phyloP scores from a whole-genome alignment of 2,329 filamentous ascomycete species.

The Lasiodiplodia theobromae region DNA sequence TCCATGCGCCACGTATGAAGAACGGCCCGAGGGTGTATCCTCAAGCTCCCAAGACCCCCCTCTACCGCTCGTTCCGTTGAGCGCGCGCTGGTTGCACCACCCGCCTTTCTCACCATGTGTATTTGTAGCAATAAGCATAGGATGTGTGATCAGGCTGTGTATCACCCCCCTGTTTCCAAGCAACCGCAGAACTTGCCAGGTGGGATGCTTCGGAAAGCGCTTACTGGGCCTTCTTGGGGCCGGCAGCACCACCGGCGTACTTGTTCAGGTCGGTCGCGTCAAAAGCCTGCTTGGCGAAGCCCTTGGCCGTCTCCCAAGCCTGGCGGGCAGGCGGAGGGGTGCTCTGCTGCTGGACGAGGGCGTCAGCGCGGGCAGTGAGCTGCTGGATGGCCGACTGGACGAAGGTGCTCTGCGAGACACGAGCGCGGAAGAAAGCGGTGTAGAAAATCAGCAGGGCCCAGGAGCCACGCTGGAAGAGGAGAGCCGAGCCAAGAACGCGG shows the following conservation, averaged over 20 bases:
- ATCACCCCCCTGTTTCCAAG: background rate
- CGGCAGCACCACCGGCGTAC: constrained; percentile 66
- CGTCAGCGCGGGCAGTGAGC: constrained; percentile 78
- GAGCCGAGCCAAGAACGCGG: constrained; percentile 78
- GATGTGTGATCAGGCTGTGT: background rate
- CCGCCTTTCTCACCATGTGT: background rate
- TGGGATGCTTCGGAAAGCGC: constrained; percentile 10
- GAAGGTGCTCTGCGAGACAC: constrained; percentile 88
- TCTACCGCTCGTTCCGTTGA: background rate
- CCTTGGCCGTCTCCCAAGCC: constrained; percentile 83
- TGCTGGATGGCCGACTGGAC: constrained; percentile 83
- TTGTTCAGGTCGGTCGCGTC: constrained; percentile 79
- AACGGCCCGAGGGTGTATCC: constrained; percentile 8
- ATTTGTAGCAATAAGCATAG: background rate
- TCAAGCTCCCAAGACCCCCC: constrained; percentile 1
- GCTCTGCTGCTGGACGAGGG: constrained; percentile 82
- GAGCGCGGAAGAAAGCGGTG: constrained; percentile 89
- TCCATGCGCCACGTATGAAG: background rate
- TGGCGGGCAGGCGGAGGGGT: constrained; percentile 81
- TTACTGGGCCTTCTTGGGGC: constrained; percentile 71
- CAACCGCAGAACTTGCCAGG: background rate
- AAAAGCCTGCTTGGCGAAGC: constrained; percentile 73
- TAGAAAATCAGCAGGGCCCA: constrained; percentile 89
- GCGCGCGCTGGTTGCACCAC: background rate
- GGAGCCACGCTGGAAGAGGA: constrained; percentile 88